phyloP scores from a whole-genome alignment of 73 alveolate genomes.

The Paramecium sonneborni region DNA sequence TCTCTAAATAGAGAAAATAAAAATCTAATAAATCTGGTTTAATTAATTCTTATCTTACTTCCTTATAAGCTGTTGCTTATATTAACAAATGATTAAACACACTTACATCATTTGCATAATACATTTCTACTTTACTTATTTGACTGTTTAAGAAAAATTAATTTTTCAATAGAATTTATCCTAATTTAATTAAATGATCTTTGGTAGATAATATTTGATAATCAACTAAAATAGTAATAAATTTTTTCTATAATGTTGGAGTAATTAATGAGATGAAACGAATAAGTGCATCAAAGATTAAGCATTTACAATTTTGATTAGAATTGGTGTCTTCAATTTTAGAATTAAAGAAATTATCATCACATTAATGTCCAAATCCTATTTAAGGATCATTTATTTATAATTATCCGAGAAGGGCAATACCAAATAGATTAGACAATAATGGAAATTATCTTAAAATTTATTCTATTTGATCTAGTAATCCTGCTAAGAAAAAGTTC shows the following conservation, averaged over 20 bases:
- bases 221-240: neutral
- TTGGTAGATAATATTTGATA: neutral
- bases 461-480: neutral
- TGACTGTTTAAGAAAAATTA: conserved; percentile 14
- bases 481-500: neutral
- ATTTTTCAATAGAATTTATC: neutral
- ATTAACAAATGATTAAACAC: neutral
- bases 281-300: neutral
- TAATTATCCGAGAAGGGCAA: neutral
- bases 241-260: neutral
- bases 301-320: conserved; percentile 40
- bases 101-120: neutral
- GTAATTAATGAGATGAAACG: neutral
- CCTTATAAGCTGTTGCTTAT: neutral
- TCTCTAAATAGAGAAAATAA: neutral
- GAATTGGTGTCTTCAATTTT: neutral
- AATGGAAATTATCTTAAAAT: neutral
- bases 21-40: neutral
- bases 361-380: conserved; percentile 17
- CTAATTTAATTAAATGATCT: neutral
- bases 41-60: conserved; percentile 8
- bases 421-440: neutral
- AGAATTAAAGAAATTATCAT: neutral
- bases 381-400: neutral
- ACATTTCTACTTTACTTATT: neutral